Evolutionary conservation across 2,329 filamentous ascomycete species (phyloP).

Genomic region (Diaporthe vaccinii): DNA sequence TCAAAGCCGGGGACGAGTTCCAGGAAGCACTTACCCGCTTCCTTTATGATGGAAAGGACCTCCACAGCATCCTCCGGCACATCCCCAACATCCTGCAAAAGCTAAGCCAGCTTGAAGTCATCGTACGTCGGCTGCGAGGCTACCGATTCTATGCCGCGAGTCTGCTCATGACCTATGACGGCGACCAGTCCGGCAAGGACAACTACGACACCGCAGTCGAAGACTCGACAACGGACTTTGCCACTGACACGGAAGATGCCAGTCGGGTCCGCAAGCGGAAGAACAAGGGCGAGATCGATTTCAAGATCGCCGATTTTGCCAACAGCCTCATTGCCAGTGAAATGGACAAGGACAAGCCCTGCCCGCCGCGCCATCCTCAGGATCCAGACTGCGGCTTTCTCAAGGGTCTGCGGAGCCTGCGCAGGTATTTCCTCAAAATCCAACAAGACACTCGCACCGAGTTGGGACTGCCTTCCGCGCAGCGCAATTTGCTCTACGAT

Average conservation of each 20-base stretch:
- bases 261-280: constrained; percentile 56
- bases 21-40: constrained; percentile 90
- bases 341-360: constrained; percentile 71
- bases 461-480: constrained; percentile 56
- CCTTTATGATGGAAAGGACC: constrained; percentile 88
- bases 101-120: constrained; percentile 84
- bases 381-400: constrained; percentile 92
- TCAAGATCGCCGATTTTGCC: constrained; percentile 98
- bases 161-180: constrained; percentile 95
- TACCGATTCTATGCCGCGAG: constrained; percentile 98
- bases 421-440: constrained; percentile 88
- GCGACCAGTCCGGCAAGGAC: constrained; percentile 70
- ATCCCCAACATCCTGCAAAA: constrained; percentile 91
- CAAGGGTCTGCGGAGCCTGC: constrained; percentile 82
- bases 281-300: constrained; percentile 78
- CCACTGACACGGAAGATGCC: constrained; percentile 69
- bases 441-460: constrained; percentile 79
- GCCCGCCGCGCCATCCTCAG: constrained; percentile 84
- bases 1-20: constrained; percentile 91
- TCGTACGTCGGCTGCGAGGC: constrained; percentile 82
- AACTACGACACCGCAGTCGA: constrained; percentile 66
- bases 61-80: constrained; percentile 84
- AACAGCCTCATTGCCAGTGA: constrained; percentile 96
- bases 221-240: constrained; percentile 70
- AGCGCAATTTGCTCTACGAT: constrained; percentile 40